These are phyloP conservation scores for Tarenaya hassleriana DNA, from an alignment of 345 rosid species.

Conservation along the genomic window DNA sequence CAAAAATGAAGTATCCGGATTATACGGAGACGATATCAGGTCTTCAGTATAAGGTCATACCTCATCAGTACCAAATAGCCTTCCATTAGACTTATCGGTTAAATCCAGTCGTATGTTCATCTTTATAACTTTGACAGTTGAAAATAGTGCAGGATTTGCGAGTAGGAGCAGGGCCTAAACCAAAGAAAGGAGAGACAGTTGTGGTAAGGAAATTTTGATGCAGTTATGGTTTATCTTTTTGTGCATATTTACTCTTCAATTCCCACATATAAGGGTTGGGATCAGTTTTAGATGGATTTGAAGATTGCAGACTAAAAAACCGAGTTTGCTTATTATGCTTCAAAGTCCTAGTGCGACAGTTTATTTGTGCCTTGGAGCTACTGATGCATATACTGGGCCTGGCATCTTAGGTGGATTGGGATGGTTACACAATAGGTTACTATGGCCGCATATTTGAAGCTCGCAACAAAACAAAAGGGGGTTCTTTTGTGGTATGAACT, in stretches of 20 bases:
- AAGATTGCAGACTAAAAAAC: neutral
- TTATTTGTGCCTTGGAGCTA: constrained; percentile 3
- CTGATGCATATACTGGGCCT: constrained; percentile 13
- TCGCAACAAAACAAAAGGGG: constrained; percentile 93
- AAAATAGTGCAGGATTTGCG: constrained; percentile 68
- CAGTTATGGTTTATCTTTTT: constrained; percentile 1
- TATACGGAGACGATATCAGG: constrained; percentile 76
- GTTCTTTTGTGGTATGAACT: constrained; percentile 75
- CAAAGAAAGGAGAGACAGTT: constrained; percentile 73
- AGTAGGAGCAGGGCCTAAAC: constrained; percentile 65
- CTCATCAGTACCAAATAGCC: constrained; percentile 8
- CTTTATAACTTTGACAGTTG: constrained; percentile 19
- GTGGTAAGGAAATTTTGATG: constrained; percentile 48
- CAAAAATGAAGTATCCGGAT: constrained; percentile 84
- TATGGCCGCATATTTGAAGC: constrained; percentile 99
- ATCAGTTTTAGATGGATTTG: neutral
- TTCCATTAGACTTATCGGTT: neutral
- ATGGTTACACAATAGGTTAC: constrained; percentile 92
- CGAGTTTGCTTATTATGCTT: constrained; percentile 1
- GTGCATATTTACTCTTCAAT: neutral
- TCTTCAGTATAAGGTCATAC: constrained; percentile 88
- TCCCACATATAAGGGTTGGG: neutral
- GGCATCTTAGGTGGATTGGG: constrained; percentile 81
- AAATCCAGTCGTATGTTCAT: neutral
- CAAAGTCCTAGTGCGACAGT: neutral